phyloP scores from a whole-genome alignment of 2,329 filamentous ascomycete genomes.

The Epicoccum sorghinum region DNA sequence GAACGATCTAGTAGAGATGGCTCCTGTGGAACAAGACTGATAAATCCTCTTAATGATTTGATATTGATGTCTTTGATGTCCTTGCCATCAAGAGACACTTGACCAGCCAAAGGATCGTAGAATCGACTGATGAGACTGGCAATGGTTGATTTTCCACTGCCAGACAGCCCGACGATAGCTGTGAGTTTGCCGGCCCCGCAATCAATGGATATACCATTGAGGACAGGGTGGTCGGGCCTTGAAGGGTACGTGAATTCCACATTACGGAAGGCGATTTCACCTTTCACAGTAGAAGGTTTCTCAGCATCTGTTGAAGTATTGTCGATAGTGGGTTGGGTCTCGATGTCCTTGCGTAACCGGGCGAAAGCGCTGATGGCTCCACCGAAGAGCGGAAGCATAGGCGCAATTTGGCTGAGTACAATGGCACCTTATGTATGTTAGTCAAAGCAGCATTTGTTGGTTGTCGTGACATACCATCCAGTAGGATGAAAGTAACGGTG shows the following conservation, averaged over 20 bases:
- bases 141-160: conserved; percentile 52
- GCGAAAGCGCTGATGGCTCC: conserved; percentile 61
- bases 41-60: conserved; percentile 43
- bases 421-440: conserved; percentile 48
- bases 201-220: conserved; percentile 46
- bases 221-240: conserved; percentile 47
- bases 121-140: conserved; percentile 46
- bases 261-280: conserved; percentile 53
- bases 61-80: conserved; percentile 49
- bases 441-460: neutral
- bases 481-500: conserved; percentile 62
- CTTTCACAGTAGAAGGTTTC: conserved; percentile 46
- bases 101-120: conserved; percentile 58
- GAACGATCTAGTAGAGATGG: conserved; percentile 59
- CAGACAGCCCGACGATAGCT: conserved; percentile 52
- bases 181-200: conserved; percentile 49
- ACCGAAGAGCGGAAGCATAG: conserved; percentile 58
- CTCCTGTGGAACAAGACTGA: conserved; percentile 58
- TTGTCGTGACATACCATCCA: conserved; percentile 52
- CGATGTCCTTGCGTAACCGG: conserved; percentile 65
- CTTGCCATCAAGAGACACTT: conserved; percentile 62
- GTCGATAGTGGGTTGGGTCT: conserved; percentile 52
- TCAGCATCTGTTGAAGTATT: conserved; percentile 40
- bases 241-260: conserved; percentile 52
- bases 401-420: conserved; percentile 54